Evolutionary conservation across 2,329 filamentous ascomycete species (phyloP).

Genomic region (Herpotrichia juniperi): DNA sequence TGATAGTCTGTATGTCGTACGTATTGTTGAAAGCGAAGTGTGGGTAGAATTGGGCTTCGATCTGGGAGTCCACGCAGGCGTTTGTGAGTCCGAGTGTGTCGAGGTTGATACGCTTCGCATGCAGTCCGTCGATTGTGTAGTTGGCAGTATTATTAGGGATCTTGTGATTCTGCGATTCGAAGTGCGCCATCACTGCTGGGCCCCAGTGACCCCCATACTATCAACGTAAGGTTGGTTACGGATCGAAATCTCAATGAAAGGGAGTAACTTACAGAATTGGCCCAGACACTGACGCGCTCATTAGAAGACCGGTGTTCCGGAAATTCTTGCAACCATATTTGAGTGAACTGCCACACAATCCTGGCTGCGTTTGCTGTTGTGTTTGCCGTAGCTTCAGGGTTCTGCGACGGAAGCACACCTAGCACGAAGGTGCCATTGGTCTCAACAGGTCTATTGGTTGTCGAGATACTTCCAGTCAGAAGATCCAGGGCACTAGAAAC

Average conservation of each 20-base stretch:
- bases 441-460: constrained; percentile 8
- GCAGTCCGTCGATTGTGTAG: constrained; percentile 27
- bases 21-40: constrained; percentile 62
- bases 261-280: constrained; percentile 23
- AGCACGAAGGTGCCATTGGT: constrained; percentile 12
- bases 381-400: constrained; percentile 11
- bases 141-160: constrained; percentile 49
- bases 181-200: constrained; percentile 59
- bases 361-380: constrained; percentile 24
- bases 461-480: constrained; percentile 12
- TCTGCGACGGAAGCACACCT: constrained; percentile 17
- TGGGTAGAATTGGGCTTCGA: constrained; percentile 53
- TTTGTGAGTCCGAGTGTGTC: constrained; percentile 56
- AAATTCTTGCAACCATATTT: constrained; percentile 27
- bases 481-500: constrained; percentile 25
- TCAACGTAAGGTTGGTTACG: constrained; percentile 4
- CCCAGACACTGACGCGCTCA: constrained; percentile 30
- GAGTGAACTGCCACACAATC: constrained; percentile 23
- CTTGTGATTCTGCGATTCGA: constrained; percentile 60
- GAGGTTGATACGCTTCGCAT: constrained; percentile 37
- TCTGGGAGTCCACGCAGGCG: constrained; percentile 51
- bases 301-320: constrained; percentile 24
- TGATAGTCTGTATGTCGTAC: constrained; percentile 58
- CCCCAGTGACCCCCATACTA: constrained; percentile 61
- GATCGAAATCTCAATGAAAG: not conserved